These are phyloP conservation scores for Starmerella etchellsii DNA, from an alignment of 805 yeast genomes.

Conservation along the genomic window DNA sequence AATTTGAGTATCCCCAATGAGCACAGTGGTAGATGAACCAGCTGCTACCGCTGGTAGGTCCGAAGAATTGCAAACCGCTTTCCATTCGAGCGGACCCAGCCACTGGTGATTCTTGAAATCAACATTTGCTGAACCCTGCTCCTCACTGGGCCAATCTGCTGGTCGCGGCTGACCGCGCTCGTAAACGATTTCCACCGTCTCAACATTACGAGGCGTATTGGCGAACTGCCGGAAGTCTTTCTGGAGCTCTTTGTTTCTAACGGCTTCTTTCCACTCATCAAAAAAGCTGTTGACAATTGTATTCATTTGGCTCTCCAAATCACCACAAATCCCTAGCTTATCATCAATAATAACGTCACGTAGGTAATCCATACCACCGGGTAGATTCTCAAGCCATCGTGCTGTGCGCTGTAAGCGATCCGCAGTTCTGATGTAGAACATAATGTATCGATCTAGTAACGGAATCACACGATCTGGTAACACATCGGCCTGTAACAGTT, in stretches of 20 bases:
- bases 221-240: slow-evolving; percentile 27
- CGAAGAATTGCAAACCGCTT: slow-evolving; percentile 22
- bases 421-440: slow-evolving; percentile 31
- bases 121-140: slow-evolving; percentile 17
- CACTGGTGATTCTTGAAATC: slow-evolving; percentile 27
- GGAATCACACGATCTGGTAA: slow-evolving; percentile 31
- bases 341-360: slow-evolving; percentile 28
- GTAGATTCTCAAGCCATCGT: slow-evolving; percentile 29
- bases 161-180: slow-evolving; percentile 31
- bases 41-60: slow-evolving; percentile 25
- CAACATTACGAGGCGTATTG: slow-evolving; percentile 26
- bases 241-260: slow-evolving; percentile 20
- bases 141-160: slow-evolving; percentile 27
- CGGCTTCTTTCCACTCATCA: slow-evolving; percentile 30
- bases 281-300: slow-evolving; percentile 27
- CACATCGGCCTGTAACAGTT: slow-evolving; percentile 27
- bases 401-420: slow-evolving; percentile 32
- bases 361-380: slow-evolving; percentile 30
- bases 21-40: slow-evolving; percentile 28
- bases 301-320: slow-evolving; percentile 29
- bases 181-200: slow-evolving; percentile 27
- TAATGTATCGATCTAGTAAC: slow-evolving; percentile 29
- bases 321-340: slow-evolving; percentile 29
- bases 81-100: slow-evolving; percentile 27
- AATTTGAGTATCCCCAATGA: slow-evolving; percentile 30